Percentiles rank a stretch among this genome's conserved stretches.
Conservation (phyloP, 2,329 filamentous ascomycete genomes). For the Lithohypha guttulata region DNA sequence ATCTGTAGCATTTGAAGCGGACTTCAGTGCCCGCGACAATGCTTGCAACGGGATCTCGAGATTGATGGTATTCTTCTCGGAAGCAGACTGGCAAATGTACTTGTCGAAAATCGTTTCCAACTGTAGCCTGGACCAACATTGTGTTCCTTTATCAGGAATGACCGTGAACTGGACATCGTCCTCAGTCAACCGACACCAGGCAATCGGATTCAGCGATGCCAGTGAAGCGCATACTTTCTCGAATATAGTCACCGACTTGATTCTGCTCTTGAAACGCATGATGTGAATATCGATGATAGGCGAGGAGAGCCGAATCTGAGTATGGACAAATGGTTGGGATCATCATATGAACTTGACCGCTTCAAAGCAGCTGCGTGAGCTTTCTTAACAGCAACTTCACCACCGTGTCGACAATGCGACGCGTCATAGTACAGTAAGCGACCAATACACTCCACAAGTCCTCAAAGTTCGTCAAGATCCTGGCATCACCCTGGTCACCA, state of each 20-base stretch:
- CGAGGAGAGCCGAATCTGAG: no score
- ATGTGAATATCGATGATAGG: neutral
- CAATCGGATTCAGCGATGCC: conserved; percentile 63
- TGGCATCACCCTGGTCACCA: no score
- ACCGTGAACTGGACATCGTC: conserved; percentile 87
- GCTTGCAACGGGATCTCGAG: conserved; percentile 84
- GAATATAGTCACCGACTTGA: conserved; percentile 42
- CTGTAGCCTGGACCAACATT: conserved; percentile 78
- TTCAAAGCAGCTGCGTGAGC: no score
- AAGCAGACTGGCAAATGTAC: conserved; percentile 77
- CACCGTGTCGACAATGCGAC: no score
- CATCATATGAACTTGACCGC: no score
- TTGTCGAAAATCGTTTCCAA: conserved; percentile 79
- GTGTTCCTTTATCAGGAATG: conserved; percentile 84
- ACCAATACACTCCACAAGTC: no score
- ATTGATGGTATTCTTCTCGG: conserved; percentile 79
- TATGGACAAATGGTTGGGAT: no score
- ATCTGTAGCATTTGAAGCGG: conserved; percentile 67
- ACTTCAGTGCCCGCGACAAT: conserved; percentile 83
- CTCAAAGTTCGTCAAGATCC: no score
- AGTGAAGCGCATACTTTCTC: conserved; percentile 53
- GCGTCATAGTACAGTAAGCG: no score
- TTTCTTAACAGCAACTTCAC: no score
- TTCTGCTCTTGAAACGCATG: conserved; percentile 45
- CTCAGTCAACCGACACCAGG: conserved; percentile 82